Evolutionary conservation across 441 rosid genomes (phyloP), one percentile per base, ranked within the genome.

Genomic region (Populus trichocarpa): DNA sequence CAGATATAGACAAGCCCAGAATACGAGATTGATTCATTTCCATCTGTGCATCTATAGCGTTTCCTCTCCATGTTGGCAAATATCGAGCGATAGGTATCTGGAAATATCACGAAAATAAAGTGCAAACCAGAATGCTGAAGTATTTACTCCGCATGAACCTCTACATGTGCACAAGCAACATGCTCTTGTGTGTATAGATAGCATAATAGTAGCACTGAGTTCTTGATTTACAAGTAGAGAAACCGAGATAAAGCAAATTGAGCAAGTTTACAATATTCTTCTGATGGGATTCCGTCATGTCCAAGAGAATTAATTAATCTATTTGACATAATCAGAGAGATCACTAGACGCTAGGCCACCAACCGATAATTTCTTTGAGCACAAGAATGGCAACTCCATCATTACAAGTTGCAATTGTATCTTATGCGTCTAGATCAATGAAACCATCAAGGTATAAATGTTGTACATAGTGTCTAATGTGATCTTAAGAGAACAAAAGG

Each of bases 31-130:
- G 97, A 80, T 93, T 95, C 96, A 90, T 95, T 90, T 93, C 98
- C 90, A 93, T 18, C 4, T 86, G 23, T 50, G 86, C 95, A 81
- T 95, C 93, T 46, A 93, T 95, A 13, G 91, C 92, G 61, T 90
- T 92, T 70, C 98, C 99, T 86, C 94, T 91, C 98, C 97, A 93
- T 71, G 99, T 93, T 77, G 97, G 97, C 82, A 92, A 82, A 82
- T 90, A 95, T 76, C 85, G 82, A 74, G 90, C 90, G 61, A 93
- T 85, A n/a, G 98, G 98, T 71, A 93, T 91, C 99, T 93, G 91
- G 8, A 74, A 79, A 80, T 13, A 74, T 42, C 32, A 65, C 46
- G 18, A 79, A 57, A 46, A 77, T 67, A 40, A 28, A 72, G 22
- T 50, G 18, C 46, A 6, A 68, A 50, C 71, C 23, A 22, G 69